Conservation (phyloP, 768 basidiomycete species). For the Porphyrellus cyaneotinctus region DNA sequence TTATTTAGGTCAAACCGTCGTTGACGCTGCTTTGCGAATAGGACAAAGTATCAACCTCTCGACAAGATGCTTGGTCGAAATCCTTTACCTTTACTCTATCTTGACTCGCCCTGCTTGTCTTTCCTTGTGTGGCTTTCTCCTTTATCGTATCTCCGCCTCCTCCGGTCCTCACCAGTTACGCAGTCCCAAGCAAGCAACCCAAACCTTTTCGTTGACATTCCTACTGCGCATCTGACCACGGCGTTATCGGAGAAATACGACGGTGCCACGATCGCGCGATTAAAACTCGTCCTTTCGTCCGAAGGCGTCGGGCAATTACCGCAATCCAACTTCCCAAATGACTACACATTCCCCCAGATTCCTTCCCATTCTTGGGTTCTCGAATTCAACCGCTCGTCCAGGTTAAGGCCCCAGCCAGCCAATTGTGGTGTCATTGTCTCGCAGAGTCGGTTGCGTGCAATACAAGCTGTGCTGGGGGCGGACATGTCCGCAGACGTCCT, state of each 20-base stretch:
- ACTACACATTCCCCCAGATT: slow-evolving; percentile 22
- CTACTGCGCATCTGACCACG: slow-evolving; percentile 44
- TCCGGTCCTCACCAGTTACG: slow-evolving; percentile 33
- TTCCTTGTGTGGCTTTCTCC: slow-evolving; percentile 73
- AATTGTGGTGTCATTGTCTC: slow-evolving; percentile 62
- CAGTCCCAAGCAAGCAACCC: slow-evolving; percentile 14
- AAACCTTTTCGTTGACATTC: slow-evolving; percentile 41
- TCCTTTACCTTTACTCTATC: slow-evolving; percentile 68
- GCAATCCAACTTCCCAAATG: slow-evolving; percentile 19
- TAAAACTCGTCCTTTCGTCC: slow-evolving; percentile 37
- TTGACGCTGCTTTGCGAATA: slow-evolving; percentile 16
- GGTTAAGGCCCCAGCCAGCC: slow-evolving; percentile 37
- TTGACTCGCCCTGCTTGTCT: slow-evolving; percentile 61
- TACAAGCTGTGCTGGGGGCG: slow-evolving; percentile 57
- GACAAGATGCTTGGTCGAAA: slow-evolving; percentile 60
- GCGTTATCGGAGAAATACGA: slow-evolving; percentile 37
- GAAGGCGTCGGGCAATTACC: slow-evolving; percentile 14
- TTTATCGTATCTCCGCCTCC: slow-evolving; percentile 58
- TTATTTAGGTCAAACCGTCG: not conserved
- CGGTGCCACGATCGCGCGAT: slow-evolving; percentile 55
- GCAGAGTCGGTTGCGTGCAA: slow-evolving; percentile 68
- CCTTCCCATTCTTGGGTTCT: slow-evolving; percentile 54
- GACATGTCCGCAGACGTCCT: slow-evolving; percentile 22
- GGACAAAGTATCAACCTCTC: slow-evolving; percentile 46
- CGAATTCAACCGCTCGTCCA: slow-evolving; percentile 54